phyloP scores from a whole-genome alignment of 2,329 filamentous ascomycete species.

The Mycogone perniciosa region DNA sequence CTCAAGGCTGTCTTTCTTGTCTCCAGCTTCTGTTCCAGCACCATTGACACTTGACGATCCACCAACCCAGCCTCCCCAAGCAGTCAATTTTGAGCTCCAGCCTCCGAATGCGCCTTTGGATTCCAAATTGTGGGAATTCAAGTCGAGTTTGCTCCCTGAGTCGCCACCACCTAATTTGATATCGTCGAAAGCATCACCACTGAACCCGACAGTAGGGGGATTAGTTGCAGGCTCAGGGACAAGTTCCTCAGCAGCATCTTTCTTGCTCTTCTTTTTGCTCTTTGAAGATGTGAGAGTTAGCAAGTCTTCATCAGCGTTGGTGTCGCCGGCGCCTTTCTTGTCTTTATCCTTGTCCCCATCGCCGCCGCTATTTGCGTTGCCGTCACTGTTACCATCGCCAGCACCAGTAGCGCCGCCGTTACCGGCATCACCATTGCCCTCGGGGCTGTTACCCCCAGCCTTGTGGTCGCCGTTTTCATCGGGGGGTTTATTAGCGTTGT shows the following conservation, averaged over 20 bases:
- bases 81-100: constrained; percentile 56
- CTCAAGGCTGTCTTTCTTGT: constrained; percentile 36
- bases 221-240: not conserved
- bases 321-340: constrained; percentile 20
- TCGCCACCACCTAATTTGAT: constrained; percentile 61
- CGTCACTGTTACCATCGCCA: constrained; percentile 13
- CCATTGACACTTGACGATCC: constrained; percentile 29
- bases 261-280: constrained; percentile 37
- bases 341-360: constrained; percentile 32
- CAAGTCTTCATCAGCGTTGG: constrained; percentile 24
- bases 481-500: constrained; percentile 35
- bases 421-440: constrained; percentile 15
- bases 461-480: constrained; percentile 20
- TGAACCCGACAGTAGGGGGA: constrained; percentile 32
- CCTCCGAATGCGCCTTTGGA: constrained; percentile 43
- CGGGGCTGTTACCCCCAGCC: constrained; percentile 9
- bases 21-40: constrained; percentile 28
- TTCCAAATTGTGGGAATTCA: constrained; percentile 45
- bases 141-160: constrained; percentile 48
- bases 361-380: constrained; percentile 16
- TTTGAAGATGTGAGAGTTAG: constrained; percentile 10
- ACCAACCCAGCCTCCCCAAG: constrained; percentile 22
- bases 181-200: constrained; percentile 53
- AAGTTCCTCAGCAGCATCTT: constrained; percentile 23
- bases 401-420: constrained; percentile 14